Conservation (phyloP, 176 grass and related monocot species). For the Zizania latifolia region DNA sequence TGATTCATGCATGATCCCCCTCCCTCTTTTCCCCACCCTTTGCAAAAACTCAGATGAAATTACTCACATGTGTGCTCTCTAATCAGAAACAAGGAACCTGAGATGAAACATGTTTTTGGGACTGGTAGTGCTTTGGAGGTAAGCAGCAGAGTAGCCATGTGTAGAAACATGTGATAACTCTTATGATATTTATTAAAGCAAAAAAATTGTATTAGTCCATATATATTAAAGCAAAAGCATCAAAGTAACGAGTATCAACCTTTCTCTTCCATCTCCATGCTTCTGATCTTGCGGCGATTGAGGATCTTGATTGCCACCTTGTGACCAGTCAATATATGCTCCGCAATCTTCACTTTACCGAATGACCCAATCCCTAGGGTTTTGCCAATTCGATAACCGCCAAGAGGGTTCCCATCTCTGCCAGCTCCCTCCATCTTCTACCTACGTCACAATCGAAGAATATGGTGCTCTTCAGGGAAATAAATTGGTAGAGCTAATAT, state of each 20-base stretch:
- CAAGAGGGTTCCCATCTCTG: slow-evolving; percentile 43
- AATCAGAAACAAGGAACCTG: neutral
- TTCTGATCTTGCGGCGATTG: slow-evolving; percentile 70
- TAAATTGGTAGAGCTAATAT: neutral
- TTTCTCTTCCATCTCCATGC: slow-evolving; percentile 92
- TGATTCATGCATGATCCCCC: neutral
- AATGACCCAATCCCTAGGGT: slow-evolving; percentile 80
- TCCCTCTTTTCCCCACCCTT: neutral
- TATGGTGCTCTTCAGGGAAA: neutral
- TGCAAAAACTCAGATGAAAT: neutral
- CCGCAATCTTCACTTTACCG: slow-evolving; percentile 83
- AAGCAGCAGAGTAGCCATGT: neutral
- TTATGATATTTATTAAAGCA: neutral
- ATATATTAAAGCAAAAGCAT: neutral
- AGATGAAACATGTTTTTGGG: neutral
- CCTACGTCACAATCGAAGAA: neutral
- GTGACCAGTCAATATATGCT: slow-evolving; percentile 69
- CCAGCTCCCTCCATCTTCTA: slow-evolving; percentile 57
- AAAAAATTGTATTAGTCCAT: neutral
- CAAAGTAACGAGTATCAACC: slow-evolving; percentile 29
- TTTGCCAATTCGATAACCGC: slow-evolving; percentile 73
- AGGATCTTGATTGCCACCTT: slow-evolving; percentile 91
- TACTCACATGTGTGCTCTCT: neutral
- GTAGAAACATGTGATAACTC: neutral
- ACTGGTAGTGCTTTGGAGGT: neutral